Base-by-base conservation (phyloP, 2,329 filamentous ascomycete genomes). In the Aspergillus sp. region DNA sequence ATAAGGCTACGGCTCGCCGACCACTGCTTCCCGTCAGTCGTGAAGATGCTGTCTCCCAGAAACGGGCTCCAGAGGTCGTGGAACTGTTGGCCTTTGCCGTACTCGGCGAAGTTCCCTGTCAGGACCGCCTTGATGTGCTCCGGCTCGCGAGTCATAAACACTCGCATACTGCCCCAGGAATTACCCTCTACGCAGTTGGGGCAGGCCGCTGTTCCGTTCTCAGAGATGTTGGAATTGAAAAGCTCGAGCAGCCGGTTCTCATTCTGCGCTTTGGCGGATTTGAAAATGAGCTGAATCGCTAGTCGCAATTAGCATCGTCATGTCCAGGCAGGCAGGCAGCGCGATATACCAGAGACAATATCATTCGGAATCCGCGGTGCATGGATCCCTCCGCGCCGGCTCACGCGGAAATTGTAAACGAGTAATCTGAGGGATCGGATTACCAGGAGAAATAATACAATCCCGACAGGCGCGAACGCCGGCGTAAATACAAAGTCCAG, bases 81-180 rank as follows among this genome's bases (percentile, higher is more conserved):
- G 60, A 89, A 88, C 16, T 68, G 61, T 44, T 78, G 63, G n/a
- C 84, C 84, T 58, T 91, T 89, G 43, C 84, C 84, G 49, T 75
- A 91, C 49, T 86, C 79, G 29, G 58, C 60, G 51, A 91, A 93
- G 50, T 89, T 81, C 1, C 78, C 80, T 1, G 84, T 81, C 13
- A 91, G 66, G 25, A 91, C 71, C 15, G 84, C 80, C 57, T 89
- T 89, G 64, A 88, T 77, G 53, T 88, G 88, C 49, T 86, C 82
- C 1, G 80, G 80, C 41, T 91, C 83, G 8, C 74, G 72, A 0
- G 84, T 89, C 49, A 86, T 69, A 39, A 86, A 53, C 24, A 78
- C 54, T 15, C 80, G 70, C 31, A 62, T 54, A 29, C 71, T 69
- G 1, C 39, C 39, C 10, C 75, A 48, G 5, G 75, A 46, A 1